phyloP scores from a whole-genome alignment of 345 rosid species.

The Linum tenue region DNA sequence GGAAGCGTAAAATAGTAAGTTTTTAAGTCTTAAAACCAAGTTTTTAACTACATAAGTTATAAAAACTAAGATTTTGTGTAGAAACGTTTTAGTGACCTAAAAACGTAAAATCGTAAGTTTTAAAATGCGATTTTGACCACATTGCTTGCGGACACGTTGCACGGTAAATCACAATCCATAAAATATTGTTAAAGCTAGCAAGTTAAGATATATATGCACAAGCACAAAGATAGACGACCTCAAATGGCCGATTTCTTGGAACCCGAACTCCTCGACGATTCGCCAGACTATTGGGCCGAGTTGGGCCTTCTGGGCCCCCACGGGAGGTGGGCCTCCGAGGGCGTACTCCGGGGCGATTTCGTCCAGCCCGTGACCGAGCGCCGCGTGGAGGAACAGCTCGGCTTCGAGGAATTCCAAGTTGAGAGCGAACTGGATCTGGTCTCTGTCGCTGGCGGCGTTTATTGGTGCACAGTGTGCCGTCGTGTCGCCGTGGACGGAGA shows the following conservation, averaged over 20 bases:
- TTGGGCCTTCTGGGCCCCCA: slow-evolving; percentile 38
- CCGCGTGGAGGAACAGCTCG: slow-evolving; percentile 43
- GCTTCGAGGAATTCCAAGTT: slow-evolving; percentile 61
- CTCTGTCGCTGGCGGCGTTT: slow-evolving; percentile 27
- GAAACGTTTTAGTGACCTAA: too few species aligned
- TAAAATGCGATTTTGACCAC: too few species aligned
- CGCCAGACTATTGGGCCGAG: slow-evolving; percentile 33
- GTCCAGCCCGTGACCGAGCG: slow-evolving; percentile 53
- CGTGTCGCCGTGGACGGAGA: neutral
- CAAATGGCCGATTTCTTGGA: slow-evolving; percentile 63
- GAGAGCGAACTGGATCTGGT: slow-evolving; percentile 38
- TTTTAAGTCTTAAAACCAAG: too few species aligned
- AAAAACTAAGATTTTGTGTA: too few species aligned
- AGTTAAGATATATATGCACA: neutral
- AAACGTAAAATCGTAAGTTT: too few species aligned
- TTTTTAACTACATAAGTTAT: too few species aligned
- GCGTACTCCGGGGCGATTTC: slow-evolving; percentile 30
- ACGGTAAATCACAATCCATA: too few species aligned
- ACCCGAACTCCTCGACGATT: slow-evolving; percentile 53
- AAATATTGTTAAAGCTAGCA: neutral
- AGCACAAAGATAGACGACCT: slow-evolving; percentile 22
- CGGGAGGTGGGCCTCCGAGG: slow-evolving; percentile 48
- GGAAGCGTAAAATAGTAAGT: too few species aligned
- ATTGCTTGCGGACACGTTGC: too few species aligned
- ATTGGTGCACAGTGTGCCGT: slow-evolving; percentile 21